These are phyloP conservation scores for Trametes cingulata DNA, from an alignment of 768 basidiomycete genomes.

Conservation along the genomic window DNA sequence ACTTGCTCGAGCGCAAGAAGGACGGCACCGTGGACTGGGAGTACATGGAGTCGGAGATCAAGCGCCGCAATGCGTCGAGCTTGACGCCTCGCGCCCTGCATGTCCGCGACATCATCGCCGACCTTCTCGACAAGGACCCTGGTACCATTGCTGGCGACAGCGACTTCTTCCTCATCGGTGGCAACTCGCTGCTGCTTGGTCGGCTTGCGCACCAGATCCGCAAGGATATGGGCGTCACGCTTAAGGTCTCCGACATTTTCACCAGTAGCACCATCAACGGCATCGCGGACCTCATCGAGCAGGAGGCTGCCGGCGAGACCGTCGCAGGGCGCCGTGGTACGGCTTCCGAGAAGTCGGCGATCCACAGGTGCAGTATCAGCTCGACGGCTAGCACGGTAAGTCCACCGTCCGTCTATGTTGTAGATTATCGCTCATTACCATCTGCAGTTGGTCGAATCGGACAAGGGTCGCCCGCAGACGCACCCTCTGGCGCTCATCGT, in stretches of 20 bases:
- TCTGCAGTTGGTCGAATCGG: slow-evolving; percentile 19
- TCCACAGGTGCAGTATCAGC: slow-evolving; percentile 11
- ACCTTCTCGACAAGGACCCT: slow-evolving; percentile 10
- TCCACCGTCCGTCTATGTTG: background rate
- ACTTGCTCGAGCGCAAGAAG: slow-evolving; percentile 9
- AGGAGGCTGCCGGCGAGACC: slow-evolving; percentile 3
- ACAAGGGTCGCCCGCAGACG: slow-evolving; percentile 9
- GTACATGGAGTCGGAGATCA: slow-evolving; percentile 18
- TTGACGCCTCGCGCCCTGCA: slow-evolving; percentile 3
- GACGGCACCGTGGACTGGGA: slow-evolving; percentile 16
- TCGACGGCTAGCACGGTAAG: slow-evolving; percentile 4
- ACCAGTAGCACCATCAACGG: slow-evolving; percentile 43
- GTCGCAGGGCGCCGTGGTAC: background rate
- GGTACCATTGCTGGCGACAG: slow-evolving; percentile 97
- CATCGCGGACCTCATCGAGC: slow-evolving; percentile 41
- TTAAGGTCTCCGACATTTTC: slow-evolving; percentile 43
- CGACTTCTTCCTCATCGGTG: slow-evolving; percentile 96
- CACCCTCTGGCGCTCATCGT: slow-evolving; percentile 43
- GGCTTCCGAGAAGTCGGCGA: slow-evolving; percentile 9
- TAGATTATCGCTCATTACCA: slow-evolving; percentile 15
- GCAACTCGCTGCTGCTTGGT: slow-evolving; percentile 53
- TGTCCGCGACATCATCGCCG: slow-evolving; percentile 16
- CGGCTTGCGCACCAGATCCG: slow-evolving; percentile 45
- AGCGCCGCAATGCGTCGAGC: slow-evolving; percentile 9
- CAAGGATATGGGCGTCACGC: slow-evolving; percentile 38